Evolutionary conservation across 495 filamentous ascomycete genomes (phyloP).

Genomic region (Lentithecium fluviatile): DNA sequence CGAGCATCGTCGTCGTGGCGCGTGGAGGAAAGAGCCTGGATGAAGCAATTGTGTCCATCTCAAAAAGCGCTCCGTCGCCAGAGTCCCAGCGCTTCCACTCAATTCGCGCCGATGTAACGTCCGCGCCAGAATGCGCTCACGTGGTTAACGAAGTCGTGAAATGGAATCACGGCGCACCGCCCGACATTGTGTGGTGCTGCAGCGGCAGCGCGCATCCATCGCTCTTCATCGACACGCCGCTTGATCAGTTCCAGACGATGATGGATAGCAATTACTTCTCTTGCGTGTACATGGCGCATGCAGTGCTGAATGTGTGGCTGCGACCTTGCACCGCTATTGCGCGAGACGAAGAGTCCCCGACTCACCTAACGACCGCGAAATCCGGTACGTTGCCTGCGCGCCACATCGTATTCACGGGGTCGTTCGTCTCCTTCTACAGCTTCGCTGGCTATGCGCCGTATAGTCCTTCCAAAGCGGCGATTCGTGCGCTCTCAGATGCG

Average conservation of each 20-base stretch:
- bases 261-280: conserved; percentile 36
- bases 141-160: conserved; percentile 3
- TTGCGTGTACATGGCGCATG: conserved; percentile 10
- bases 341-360: background rate
- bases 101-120: conserved; percentile 8
- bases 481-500: conserved; percentile 8
- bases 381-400: background rate
- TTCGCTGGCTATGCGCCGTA: conserved; percentile 16
- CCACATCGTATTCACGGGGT: conserved; percentile 18
- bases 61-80: background rate
- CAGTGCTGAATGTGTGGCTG: conserved; percentile 51
- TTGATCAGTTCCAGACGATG: conserved; percentile 46
- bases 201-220: conserved; percentile 13
- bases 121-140: conserved; percentile 2
- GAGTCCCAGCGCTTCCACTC: conserved; percentile 13
- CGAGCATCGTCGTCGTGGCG: conserved; percentile 20
- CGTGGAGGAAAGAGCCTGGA: conserved; percentile 1
- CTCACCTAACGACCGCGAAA: background rate
- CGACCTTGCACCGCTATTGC: conserved; percentile 29
- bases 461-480: conserved; percentile 12
- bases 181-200: conserved; percentile 21
- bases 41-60: background rate
- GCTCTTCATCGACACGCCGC: conserved; percentile 43
- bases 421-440: conserved; percentile 4
- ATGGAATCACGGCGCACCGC: conserved; percentile 16